Conservation (phyloP, 2,329 filamentous ascomycete species). For the Alternaria brassicicola region DNA sequence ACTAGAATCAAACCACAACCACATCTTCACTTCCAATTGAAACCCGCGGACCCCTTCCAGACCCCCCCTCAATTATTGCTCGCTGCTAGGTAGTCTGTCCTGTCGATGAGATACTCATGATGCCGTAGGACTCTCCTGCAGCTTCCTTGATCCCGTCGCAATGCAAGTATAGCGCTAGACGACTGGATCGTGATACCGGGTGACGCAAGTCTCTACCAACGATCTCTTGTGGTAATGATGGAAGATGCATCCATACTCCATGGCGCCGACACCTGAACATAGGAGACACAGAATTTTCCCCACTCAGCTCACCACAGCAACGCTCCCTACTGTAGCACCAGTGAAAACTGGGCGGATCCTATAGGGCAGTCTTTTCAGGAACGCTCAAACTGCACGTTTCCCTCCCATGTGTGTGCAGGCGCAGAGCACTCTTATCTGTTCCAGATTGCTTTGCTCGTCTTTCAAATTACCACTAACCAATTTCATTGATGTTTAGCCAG, state of each 20-base stretch:
- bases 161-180: neutral
- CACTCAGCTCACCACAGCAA: neutral
- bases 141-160: neutral
- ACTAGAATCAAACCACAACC: slow-evolving; percentile 5
- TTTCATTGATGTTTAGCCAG: neutral
- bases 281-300: neutral
- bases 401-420: neutral
- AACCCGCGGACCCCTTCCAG: neutral
- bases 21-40: slow-evolving; percentile 2
- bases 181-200: neutral
- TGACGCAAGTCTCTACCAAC: neutral
- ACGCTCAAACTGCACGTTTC: neutral
- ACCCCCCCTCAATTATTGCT: neutral
- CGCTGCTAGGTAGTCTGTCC: neutral
- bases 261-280: neutral
- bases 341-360: neutral
- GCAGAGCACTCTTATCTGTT: neutral
- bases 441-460: neutral
- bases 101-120: neutral
- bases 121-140: neutral
- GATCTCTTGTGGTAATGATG: neutral
- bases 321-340: neutral
- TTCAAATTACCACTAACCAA: neutral
- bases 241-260: neutral
- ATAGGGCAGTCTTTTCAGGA: neutral